Evolutionary conservation across 2,329 filamentous ascomycete species (phyloP), one percentile per base, ranked within the genome.

Genomic region (Mollisia scopiformis): DNA sequence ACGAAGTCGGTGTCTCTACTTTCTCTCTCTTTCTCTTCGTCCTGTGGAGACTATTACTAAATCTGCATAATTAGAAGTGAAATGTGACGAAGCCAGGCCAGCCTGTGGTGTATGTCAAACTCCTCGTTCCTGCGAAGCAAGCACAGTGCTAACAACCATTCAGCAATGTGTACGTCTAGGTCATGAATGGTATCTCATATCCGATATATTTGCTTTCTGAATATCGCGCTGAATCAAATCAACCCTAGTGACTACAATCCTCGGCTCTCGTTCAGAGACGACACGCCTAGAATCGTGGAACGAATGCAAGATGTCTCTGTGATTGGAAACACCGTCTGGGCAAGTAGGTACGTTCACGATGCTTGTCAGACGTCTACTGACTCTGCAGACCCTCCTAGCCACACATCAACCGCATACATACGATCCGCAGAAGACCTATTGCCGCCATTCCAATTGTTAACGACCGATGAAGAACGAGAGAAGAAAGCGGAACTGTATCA

Each of bases 381-480:
- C 33, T 51, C 7, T 25, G 6, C 6, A 28, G 35, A 14, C 37
- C 6, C 52, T 62, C 28, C 58, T 30, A 13, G 47, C 11, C 6
- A 59, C 14, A 7, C 33, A 33, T 21, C 52, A 25, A 46, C 19
- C 23, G 50, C n/a, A 28, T 16, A 14, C n/a, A 21, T 11, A n/a
- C 13, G 25, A 19, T 68, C 66, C 14, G 62, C 66, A 11, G 69
- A 75, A 23, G 82, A 85, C 68, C 71, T 77, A n/a, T 74, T 86
- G 13, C 83, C 84, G 21, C 80, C 80, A 2, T 87, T 86, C 70
- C 72, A 79, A 31, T 71, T 74, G 14, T 76, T 87, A 57, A 81
- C 77, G 1, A 84, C 77, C 28, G 84, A 87, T 62, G 83, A 85
- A 65, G 84, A 86, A 28, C 76, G 84, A 41, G 84, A 87, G 68